phyloP scores from a whole-genome alignment of 169 alveolate species.

The Plasmodium vinckei region DNA sequence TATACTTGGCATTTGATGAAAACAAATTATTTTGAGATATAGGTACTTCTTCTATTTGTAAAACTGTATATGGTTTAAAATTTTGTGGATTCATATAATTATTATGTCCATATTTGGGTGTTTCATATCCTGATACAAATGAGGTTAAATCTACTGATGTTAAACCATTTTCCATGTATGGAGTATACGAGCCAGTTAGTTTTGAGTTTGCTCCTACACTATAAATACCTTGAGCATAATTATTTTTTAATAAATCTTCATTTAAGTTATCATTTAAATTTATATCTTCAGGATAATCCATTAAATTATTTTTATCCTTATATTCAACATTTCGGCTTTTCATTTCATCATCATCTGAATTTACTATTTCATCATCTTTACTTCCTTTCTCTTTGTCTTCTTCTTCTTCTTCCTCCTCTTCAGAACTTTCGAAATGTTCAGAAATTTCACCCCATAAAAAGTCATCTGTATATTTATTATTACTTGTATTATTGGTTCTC shows the following conservation, averaged over 20 bases:
- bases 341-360: constrained; percentile 52
- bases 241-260: constrained; percentile 49
- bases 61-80: constrained; percentile 63
- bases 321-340: constrained; percentile 4
- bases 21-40: constrained; percentile 28
- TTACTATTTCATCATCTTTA: constrained; percentile 37
- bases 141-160: constrained; percentile 69
- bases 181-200: constrained; percentile 58
- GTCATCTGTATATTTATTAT: constrained; percentile 78
- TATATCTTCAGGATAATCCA: constrained; percentile 20
- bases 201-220: constrained; percentile 63
- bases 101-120: constrained; percentile 60
- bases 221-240: constrained; percentile 43
- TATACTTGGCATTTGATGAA: constrained; percentile 52
- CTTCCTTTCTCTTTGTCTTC: constrained; percentile 1
- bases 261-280: constrained; percentile 11
- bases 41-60: constrained; percentile 66
- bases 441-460: constrained; percentile 78
- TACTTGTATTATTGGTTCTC: constrained; percentile 45
- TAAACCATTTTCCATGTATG: constrained; percentile 64
- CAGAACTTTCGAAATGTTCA: constrained; percentile 73
- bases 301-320: constrained; percentile 16
- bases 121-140: constrained; percentile 67
- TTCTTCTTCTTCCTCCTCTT: constrained; percentile 48
- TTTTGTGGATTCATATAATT: constrained; percentile 28